These are phyloP conservation scores for Leccinum pachyderme DNA, from an alignment of 1,284 basidiomycete genomes.

Conservation along the genomic window DNA sequence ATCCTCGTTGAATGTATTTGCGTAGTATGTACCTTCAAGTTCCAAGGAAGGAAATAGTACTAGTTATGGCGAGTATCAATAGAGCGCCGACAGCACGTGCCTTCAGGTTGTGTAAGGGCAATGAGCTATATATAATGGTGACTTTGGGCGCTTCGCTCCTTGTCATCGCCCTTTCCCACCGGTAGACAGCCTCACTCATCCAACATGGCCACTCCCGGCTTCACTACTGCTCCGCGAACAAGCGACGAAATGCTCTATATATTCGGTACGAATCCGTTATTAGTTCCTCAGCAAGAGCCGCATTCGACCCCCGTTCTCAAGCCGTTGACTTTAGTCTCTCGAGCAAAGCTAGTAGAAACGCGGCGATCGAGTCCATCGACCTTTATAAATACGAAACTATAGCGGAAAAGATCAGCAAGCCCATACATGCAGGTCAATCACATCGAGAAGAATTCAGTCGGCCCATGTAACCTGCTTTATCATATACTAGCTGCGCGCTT, in stretches of 20 bases:
- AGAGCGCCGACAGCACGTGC: background rate
- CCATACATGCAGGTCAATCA: background rate
- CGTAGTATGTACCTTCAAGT: background rate
- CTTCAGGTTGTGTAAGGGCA: background rate
- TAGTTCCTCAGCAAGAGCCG: background rate
- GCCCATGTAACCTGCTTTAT: background rate
- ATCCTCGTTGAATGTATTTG: background rate
- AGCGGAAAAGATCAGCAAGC: background rate
- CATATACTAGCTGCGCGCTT: background rate
- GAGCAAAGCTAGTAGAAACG: constrained; percentile 2
- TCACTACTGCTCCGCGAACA: background rate
- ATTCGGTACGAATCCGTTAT: background rate
- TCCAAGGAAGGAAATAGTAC: too few relatives aligned
- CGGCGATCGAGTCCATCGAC: constrained; percentile 2
- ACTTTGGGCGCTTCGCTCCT: background rate
- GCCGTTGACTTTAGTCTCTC: constrained; percentile 13
- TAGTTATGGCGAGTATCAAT: too few relatives aligned
- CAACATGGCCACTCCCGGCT: background rate
- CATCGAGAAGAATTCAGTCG: background rate
- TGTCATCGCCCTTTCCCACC: background rate
- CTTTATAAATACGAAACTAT: constrained; percentile 4
- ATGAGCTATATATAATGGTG: background rate
- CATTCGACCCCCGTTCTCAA: background rate
- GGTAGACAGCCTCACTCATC: background rate
- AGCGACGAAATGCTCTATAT: background rate